A percentile compares a stretch with the other conserved stretches of the same genome.
phyloP scores from a whole-genome alignment of 2,329 filamentous ascomycete species.

The Verticillium klebahnii region DNA sequence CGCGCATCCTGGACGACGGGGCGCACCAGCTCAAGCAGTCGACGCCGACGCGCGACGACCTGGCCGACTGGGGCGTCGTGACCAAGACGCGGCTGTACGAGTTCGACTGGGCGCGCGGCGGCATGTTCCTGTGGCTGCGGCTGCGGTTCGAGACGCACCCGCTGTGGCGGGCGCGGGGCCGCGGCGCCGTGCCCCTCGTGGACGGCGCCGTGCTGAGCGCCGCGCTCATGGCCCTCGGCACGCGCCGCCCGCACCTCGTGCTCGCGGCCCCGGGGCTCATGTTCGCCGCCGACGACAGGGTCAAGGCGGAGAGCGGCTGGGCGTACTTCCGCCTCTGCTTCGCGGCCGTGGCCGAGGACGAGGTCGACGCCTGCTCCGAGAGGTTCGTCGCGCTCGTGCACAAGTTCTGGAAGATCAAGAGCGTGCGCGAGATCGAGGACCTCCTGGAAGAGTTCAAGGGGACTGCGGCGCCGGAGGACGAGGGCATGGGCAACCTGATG shows the following conservation, averaged over 20 bases:
- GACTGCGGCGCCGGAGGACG: constrained; percentile 11
- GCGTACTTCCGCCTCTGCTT: constrained; percentile 78
- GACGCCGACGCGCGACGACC: constrained; percentile 35
- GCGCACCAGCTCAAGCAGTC: constrained; percentile 61
- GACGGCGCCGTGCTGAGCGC: constrained; percentile 51
- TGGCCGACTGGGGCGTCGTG: constrained; percentile 68
- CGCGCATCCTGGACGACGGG: constrained; percentile 64
- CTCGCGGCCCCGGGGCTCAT: constrained; percentile 67
- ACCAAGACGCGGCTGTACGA: constrained; percentile 69
- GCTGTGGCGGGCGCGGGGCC: constrained; percentile 42
- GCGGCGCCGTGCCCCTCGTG: constrained; percentile 34
- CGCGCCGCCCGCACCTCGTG: constrained; percentile 63
- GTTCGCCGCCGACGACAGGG: constrained; percentile 64
- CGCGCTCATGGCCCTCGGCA: constrained; percentile 69
- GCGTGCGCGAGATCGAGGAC: constrained; percentile 60
- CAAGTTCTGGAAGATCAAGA: constrained; percentile 74
- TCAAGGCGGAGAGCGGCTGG: constrained; percentile 58
- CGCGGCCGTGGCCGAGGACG: constrained; percentile 70
- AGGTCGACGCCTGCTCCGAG: constrained; percentile 57
- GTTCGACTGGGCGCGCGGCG: constrained; percentile 76
- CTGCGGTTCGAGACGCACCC: constrained; percentile 71
- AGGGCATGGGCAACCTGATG: constrained; percentile 23
- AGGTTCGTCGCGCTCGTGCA: constrained; percentile 65
- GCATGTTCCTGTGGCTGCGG: constrained; percentile 88
- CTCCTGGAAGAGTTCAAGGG: constrained; percentile 36